Evolutionary conservation across 805 yeast genomes (phyloP), one percentile per base, ranked within the genome.

Genomic region (Teunomyces gatunensis): DNA sequence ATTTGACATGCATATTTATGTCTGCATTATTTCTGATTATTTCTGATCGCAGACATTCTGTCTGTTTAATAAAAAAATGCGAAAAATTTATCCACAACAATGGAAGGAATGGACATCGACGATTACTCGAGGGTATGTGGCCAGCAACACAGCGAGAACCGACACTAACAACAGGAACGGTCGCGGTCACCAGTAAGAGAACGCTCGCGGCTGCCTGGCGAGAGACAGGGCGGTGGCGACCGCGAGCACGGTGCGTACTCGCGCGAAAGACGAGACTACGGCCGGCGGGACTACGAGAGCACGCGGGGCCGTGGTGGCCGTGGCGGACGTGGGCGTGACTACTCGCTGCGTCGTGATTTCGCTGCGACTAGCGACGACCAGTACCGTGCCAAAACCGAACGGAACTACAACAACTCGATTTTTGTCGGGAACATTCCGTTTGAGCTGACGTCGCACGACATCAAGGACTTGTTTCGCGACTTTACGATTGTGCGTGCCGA

Each of bases 341-440:
- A 45, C 39, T 41, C 49, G n/a, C 47, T 52, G 15, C 49, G 61
- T 45, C 55, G 67, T 47, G 64, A 60, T 42, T 59, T 52, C 41
- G 40, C 60, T 33, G 20, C 35, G 3, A 64, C 69, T 25, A 74
- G 73, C 44, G 57, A 60, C 30, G 69, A 60, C 20, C 67, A 59
- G 39, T 67, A 66, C 50, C 58, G 68, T 12, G 51, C 61, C 29
- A 67, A 68, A 47, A 60, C 67, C 15, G 74, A 69, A 25, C 77
- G 90, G 68, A 81, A 84, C 63, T 84, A 83, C 61, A 77, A 75
- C 42, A 84, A 84, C 60, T 83, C 89, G 49, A 72, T 86, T 39
- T 87, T 87, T 58, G 77, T 87, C 40, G 91, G 92, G 6, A 86
- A 86, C 61, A 71, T 87, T 46, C 87, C 91, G 4, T 87, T 78